Conservation (phyloP, 106 monocot genomes). For the Allium cepa region DNA sequence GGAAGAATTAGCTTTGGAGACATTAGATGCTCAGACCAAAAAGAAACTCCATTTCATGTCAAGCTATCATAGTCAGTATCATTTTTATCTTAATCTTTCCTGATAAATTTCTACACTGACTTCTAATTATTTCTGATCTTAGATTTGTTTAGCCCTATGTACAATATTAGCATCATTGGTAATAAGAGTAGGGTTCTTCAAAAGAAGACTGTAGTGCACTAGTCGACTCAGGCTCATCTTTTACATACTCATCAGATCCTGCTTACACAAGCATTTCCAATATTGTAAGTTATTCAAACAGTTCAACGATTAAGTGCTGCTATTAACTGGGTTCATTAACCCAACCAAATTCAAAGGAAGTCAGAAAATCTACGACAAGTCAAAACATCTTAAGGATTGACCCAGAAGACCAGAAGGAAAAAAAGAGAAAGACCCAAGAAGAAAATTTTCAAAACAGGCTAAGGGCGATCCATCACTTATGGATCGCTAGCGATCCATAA, state of each 20-base stretch:
- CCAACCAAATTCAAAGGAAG: slow-evolving; percentile 10
- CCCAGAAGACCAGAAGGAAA: too few relatives aligned
- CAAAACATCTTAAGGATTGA: too few relatives aligned
- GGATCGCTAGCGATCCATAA: too few relatives aligned
- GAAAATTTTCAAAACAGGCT: too few relatives aligned
- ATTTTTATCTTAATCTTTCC: not conserved
- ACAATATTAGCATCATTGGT: slow-evolving; percentile 65
- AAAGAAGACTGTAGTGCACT: slow-evolving; percentile 38
- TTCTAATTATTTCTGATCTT: not conserved
- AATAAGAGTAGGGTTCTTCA: slow-evolving; percentile 33
- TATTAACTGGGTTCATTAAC: not conserved
- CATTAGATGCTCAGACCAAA: slow-evolving; percentile 77
- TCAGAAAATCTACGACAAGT: too few relatives aligned
- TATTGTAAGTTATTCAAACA: slow-evolving; percentile 45
- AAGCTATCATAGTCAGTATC: slow-evolving; percentile 35
- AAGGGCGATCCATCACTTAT: too few relatives aligned
- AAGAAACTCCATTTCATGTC: slow-evolving; percentile 67
- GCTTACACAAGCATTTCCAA: slow-evolving; percentile 47
- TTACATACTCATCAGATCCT: slow-evolving; percentile 75
- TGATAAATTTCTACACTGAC: not conserved
- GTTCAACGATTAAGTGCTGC: not conserved
- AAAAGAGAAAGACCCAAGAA: too few relatives aligned
- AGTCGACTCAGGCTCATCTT: slow-evolving; percentile 90
- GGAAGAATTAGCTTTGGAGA: slow-evolving; percentile 95
- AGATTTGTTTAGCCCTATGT: slow-evolving; percentile 41